phyloP scores from a whole-genome alignment of 2,329 filamentous ascomycete genomes.

The Didymella arachidicola region DNA sequence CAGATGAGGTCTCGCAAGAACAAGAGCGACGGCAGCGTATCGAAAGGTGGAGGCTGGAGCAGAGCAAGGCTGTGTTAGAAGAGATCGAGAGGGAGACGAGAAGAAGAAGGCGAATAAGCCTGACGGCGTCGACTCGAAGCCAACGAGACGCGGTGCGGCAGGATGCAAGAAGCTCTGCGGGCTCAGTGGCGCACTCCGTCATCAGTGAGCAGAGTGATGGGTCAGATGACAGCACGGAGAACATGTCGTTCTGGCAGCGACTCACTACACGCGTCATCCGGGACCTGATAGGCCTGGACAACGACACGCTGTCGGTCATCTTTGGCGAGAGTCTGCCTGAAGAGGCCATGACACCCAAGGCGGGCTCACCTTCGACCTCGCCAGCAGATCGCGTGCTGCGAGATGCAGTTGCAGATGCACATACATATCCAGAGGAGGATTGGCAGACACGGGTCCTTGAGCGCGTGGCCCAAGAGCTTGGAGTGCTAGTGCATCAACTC shows the following conservation, averaged over 20 bases:
- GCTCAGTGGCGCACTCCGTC: constrained; percentile 29
- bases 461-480: constrained; percentile 85
- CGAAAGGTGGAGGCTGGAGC: constrained; percentile 90
- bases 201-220: constrained; percentile 45
- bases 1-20: constrained; percentile 63
- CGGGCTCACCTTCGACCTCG: constrained; percentile 31
- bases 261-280: constrained; percentile 86
- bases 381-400: constrained; percentile 31
- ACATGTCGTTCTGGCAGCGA: constrained; percentile 77
- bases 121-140: constrained; percentile 58
- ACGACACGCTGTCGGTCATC: constrained; percentile 81
- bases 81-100: constrained; percentile 89
- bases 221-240: constrained; percentile 56
- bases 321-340: constrained; percentile 79
- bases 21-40: constrained; percentile 82
- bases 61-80: constrained; percentile 83
- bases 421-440: constrained; percentile 47
- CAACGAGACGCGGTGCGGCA: constrained; percentile 33
- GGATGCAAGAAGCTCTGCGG: constrained; percentile 18
- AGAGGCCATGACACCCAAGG: constrained; percentile 38
- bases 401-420: constrained; percentile 38
- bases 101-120: constrained; percentile 68
- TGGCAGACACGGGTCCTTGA: constrained; percentile 85
- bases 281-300: constrained; percentile 90
- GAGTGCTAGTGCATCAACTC: constrained; percentile 80